Conservation (phyloP, 202 grass and related monocot species). For the Digitaria exilis region DNA sequence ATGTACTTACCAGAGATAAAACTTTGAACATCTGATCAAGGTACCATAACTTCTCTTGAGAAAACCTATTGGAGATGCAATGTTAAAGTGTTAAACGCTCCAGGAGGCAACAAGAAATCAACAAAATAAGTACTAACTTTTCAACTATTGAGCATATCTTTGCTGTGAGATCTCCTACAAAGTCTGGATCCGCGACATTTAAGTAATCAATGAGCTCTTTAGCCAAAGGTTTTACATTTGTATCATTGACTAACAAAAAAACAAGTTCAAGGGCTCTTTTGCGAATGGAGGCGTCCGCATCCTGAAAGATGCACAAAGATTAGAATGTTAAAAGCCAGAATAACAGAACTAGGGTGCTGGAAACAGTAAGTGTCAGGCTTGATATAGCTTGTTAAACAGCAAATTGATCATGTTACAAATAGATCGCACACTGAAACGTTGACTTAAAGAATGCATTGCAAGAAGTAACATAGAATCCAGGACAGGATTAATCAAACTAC, state of each 20-base stretch:
- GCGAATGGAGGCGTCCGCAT: conserved; percentile 92
- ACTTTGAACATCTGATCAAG: conserved; percentile 98
- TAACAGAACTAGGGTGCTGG: background rate
- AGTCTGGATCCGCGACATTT: conserved; percentile 84
- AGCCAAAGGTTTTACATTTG: conserved; percentile 86
- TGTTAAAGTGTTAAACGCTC: conserved; percentile 14
- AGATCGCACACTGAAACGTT: conserved; percentile 6
- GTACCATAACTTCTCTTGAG: conserved; percentile 98
- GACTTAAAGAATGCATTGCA: conserved; percentile 7
- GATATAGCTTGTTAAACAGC: conserved; percentile 7
- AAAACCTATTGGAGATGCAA: conserved; percentile 69
- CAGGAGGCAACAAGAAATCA: background rate
- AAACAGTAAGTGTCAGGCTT: conserved; percentile 28
- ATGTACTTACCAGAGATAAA: conserved; percentile 87
- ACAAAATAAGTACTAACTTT: conserved; percentile 61
- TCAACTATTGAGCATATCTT: conserved; percentile 93
- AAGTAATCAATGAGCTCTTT: conserved; percentile 93
- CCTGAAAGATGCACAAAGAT: conserved; percentile 62
- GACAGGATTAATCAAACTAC: conserved; percentile 18
- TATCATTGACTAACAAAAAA: conserved; percentile 88
- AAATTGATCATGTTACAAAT: conserved; percentile 3
- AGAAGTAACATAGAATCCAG: conserved; percentile 13
- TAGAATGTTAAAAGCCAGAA: conserved; percentile 11
- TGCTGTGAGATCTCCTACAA: conserved; percentile 90
- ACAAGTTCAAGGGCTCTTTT: conserved; percentile 97